phyloP scores from a whole-genome alignment of 768 basidiomycete genomes.

The Lactarius akahatsu region DNA sequence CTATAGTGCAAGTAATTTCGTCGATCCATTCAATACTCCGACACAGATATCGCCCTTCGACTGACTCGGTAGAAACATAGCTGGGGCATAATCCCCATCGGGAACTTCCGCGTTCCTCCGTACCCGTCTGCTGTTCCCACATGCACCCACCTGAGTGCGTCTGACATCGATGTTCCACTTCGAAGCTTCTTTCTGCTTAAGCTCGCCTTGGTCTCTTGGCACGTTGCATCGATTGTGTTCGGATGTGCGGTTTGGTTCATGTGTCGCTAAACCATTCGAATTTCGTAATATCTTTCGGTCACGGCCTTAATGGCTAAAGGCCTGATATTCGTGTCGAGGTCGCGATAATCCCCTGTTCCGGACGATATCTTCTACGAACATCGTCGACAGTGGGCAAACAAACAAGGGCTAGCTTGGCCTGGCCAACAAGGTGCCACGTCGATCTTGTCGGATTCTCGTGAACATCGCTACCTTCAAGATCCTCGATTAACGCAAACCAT shows the following conservation, averaged over 20 bases:
- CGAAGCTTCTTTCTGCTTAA: neutral
- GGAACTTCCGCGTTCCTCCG: neutral
- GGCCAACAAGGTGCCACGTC: too few species aligned
- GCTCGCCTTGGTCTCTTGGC: neutral
- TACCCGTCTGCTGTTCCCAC: neutral
- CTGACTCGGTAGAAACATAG: neutral
- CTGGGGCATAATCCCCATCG: neutral
- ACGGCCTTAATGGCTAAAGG: neutral
- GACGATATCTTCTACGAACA: too few species aligned
- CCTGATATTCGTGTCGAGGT: too few species aligned
- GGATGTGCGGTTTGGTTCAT: neutral
- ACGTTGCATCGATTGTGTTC: neutral
- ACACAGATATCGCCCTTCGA: neutral
- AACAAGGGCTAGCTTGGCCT: too few species aligned
- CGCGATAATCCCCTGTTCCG: too few species aligned
- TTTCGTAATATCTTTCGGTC: neutral
- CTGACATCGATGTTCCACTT: conserved; percentile 1
- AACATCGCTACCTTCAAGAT: neutral
- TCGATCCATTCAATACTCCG: neutral
- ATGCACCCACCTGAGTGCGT: neutral
- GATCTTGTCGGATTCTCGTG: too few species aligned
- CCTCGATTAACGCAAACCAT: neutral
- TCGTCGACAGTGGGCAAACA: too few species aligned
- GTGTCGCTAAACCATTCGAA: neutral
- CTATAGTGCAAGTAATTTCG: neutral